Evolutionary conservation across 768 basidiomycete genomes (phyloP).

Genomic region (Trametes cubensis): DNA sequence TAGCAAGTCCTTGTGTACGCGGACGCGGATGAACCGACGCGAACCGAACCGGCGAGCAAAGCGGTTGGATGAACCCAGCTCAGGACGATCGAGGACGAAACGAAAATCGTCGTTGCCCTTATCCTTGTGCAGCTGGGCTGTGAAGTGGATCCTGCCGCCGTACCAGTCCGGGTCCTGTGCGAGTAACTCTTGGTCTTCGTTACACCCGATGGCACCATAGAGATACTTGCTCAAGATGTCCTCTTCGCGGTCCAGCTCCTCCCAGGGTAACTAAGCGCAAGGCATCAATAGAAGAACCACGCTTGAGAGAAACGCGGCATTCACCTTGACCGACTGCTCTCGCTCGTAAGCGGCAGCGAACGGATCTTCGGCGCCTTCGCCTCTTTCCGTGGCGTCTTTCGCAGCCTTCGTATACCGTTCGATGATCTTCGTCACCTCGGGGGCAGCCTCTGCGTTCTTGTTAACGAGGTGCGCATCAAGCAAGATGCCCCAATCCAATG

Average conservation of each 20-base stretch:
- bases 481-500: conserved; percentile 24
- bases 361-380: not conserved
- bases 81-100: conserved; percentile 50
- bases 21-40: conserved; percentile 55
- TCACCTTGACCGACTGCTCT: conserved; percentile 28
- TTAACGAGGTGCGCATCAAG: conserved; percentile 27
- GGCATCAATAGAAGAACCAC: not conserved
- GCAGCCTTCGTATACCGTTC: not conserved
- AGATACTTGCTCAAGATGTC: conserved; percentile 37
- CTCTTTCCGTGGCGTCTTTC: not conserved
- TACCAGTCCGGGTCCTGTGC: conserved; percentile 49
- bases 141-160: conserved; percentile 63
- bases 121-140: conserved; percentile 38
- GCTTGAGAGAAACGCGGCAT: not conserved
- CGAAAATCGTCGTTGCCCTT: conserved; percentile 31
- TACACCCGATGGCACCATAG: conserved; percentile 47
- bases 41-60: conserved; percentile 67
- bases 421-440: conserved; percentile 12
- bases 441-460: conserved; percentile 32
- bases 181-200: conserved; percentile 20
- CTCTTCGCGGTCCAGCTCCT: conserved; percentile 62
- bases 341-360: conserved; percentile 17
- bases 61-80: conserved; percentile 57
- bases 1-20: conserved; percentile 40
- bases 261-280: conserved; percentile 56